Conservation (phyloP, 805 yeast genomes). For the Pichia nanzhaoensis region DNA sequence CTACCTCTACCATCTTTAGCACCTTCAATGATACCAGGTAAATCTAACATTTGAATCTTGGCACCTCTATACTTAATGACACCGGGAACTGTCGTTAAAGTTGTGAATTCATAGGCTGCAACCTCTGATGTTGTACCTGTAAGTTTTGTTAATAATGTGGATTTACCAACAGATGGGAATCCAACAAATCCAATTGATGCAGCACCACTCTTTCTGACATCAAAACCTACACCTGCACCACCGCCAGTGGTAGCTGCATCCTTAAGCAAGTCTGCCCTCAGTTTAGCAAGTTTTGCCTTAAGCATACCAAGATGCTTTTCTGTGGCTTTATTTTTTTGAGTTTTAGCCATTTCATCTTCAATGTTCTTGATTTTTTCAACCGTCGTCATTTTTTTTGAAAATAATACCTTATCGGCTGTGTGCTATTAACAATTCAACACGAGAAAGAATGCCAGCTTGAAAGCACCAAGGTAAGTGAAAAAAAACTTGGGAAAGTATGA, state of each 20-base stretch:
- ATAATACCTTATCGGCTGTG: too few relatives aligned
- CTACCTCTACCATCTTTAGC: slow-evolving; percentile 90
- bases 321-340: slow-evolving; percentile 97
- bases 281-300: slow-evolving; percentile 92
- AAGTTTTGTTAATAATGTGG: slow-evolving; percentile 76
- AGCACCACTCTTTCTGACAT: slow-evolving; percentile 98
- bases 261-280: slow-evolving; percentile 83
- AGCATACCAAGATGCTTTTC: slow-evolving; percentile 95
- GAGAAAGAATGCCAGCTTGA: too few relatives aligned
- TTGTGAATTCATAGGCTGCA: slow-evolving; percentile 97
- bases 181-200: slow-evolving; percentile 98
- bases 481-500: too few relatives aligned
- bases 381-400: slow-evolving; percentile 51
- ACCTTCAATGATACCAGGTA: slow-evolving; percentile 87
- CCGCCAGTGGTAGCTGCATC: slow-evolving; percentile 76
- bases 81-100: slow-evolving; percentile 96
- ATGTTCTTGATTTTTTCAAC: slow-evolving; percentile 76
- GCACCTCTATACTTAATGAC: slow-evolving; percentile 95
- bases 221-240: slow-evolving; percentile 91
- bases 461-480: too few relatives aligned
- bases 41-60: slow-evolving; percentile 90
- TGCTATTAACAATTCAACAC: too few relatives aligned
- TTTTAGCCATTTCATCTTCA: slow-evolving; percentile 96
- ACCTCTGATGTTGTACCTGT: slow-evolving; percentile 97
- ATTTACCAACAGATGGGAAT: slow-evolving; percentile 92